Evolutionary conservation across 176 grass and related monocot genomes (phyloP).

Genomic region (Oryza glaberrima): DNA sequence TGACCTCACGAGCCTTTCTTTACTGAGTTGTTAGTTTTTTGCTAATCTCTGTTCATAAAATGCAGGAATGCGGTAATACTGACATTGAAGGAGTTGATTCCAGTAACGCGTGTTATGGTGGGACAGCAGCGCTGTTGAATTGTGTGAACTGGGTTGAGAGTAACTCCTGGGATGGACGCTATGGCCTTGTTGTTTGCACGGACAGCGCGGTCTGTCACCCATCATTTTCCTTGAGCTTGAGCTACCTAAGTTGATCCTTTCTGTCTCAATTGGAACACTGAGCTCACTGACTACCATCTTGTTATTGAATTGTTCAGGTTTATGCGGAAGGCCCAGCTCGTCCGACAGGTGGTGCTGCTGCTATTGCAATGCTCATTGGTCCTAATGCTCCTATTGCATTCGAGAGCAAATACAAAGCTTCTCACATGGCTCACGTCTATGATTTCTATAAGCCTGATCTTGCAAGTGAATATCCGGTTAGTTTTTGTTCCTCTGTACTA

Average conservation of each 20-base stretch:
- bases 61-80: constrained; percentile 68
- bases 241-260: constrained; percentile 3
- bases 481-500: constrained; percentile 9
- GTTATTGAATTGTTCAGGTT: constrained; percentile 52
- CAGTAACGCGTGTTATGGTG: constrained; percentile 80
- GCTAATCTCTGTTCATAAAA: constrained; percentile 27
- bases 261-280: constrained; percentile 15
- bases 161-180: constrained; percentile 82
- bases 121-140: constrained; percentile 74
- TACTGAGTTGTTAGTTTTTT: not conserved
- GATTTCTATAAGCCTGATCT: constrained; percentile 91
- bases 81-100: constrained; percentile 89
- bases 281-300: not conserved
- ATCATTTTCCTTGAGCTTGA: constrained; percentile 1
- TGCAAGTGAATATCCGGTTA: constrained; percentile 93
- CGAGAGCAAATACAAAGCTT: constrained; percentile 86
- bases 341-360: constrained; percentile 80
- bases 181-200: constrained; percentile 78
- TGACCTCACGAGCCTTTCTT: not conserved
- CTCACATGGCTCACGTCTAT: constrained; percentile 91
- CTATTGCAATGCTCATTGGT: constrained; percentile 89
- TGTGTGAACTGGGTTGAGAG: constrained; percentile 93
- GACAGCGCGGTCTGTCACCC: constrained; percentile 68
- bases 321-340: constrained; percentile 84
- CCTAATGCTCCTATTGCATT: constrained; percentile 82